Conservation (phyloP, 169 alveolate species). For the Sarcocystis neurona region DNA sequence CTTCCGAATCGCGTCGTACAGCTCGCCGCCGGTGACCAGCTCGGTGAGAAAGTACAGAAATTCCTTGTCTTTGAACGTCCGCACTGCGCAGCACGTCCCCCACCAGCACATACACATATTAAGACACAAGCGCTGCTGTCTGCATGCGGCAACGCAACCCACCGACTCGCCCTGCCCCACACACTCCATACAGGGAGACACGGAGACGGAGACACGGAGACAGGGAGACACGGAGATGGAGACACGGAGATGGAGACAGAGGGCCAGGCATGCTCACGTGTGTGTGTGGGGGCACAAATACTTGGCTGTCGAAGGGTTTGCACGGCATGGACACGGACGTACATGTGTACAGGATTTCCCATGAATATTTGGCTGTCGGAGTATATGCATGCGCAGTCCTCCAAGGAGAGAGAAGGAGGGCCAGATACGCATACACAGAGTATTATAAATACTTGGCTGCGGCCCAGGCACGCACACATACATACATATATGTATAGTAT, state of each 20-base stretch:
- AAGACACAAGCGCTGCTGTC: not conserved
- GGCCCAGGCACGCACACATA: not conserved
- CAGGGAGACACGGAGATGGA: not conserved
- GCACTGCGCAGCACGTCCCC: slow-evolving; percentile 69
- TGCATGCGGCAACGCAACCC: not conserved
- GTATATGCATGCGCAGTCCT: not conserved
- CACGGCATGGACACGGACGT: not conserved
- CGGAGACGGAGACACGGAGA: not conserved
- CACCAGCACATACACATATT: not conserved
- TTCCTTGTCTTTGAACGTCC: slow-evolving; percentile 89
- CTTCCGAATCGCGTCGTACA: slow-evolving; percentile 90
- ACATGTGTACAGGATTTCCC: not conserved
- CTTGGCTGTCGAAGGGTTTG: too few species aligned
- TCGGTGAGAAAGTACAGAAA: slow-evolving; percentile 91
- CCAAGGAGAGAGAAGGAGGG: not conserved
- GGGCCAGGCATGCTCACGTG: not conserved
- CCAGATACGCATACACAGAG: not conserved
- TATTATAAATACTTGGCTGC: too few species aligned
- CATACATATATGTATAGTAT: not conserved
- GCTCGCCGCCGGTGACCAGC: slow-evolving; percentile 92
- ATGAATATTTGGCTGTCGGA: not conserved
- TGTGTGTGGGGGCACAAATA: not conserved
- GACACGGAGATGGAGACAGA: not conserved
- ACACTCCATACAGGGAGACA: not conserved
- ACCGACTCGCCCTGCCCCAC: not conserved